Percentiles rank a stretch among this genome's conserved stretches.
These are phyloP conservation scores for Suillus lakei DNA, from an alignment of 768 basidiomycete species.

Conservation along the genomic window DNA sequence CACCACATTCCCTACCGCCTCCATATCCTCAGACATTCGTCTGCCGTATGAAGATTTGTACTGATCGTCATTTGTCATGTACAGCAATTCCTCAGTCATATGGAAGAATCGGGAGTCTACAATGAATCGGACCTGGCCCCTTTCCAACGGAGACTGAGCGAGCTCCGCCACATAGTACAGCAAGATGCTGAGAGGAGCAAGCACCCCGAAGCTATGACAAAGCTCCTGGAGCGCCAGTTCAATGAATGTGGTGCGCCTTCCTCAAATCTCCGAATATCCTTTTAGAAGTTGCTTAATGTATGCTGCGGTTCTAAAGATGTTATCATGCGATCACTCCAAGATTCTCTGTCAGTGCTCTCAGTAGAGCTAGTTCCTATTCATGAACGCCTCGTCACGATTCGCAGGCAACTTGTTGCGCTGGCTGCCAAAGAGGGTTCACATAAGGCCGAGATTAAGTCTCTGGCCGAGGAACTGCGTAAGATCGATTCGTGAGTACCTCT, in stretches of 20 bases:
- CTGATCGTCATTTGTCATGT: constrained; percentile 20
- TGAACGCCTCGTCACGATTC: constrained; percentile 83
- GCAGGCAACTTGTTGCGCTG: constrained; percentile 86
- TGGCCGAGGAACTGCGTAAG: constrained; percentile 91
- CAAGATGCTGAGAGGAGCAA: constrained; percentile 81
- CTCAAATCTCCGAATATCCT: constrained; percentile 10
- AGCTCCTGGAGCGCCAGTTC: constrained; percentile 87
- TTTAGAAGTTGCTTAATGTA: constrained; percentile 5
- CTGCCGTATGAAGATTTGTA: constrained; percentile 14
- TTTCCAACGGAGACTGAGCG: constrained; percentile 79
- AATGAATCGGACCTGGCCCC: constrained; percentile 90
- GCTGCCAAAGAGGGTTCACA: constrained; percentile 86
- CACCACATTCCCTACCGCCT: constrained; percentile 16
- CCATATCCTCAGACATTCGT: constrained; percentile 15
- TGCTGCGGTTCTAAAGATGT: constrained; percentile 54
- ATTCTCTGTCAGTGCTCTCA: constrained; percentile 85
- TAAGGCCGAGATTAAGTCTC: constrained; percentile 86
- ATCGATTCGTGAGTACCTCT: constrained; percentile 88
- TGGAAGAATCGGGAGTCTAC: constrained; percentile 95
- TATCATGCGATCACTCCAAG: constrained; percentile 77
- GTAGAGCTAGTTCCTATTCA: constrained; percentile 91
- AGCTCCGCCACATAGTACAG: constrained; percentile 86
- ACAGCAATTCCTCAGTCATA: constrained; percentile 92
- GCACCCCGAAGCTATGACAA: constrained; percentile 86
- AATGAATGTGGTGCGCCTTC: constrained; percentile 83